Conservation (phyloP, 768 basidiomycete species). For the Rossbeevera mucosa region DNA sequence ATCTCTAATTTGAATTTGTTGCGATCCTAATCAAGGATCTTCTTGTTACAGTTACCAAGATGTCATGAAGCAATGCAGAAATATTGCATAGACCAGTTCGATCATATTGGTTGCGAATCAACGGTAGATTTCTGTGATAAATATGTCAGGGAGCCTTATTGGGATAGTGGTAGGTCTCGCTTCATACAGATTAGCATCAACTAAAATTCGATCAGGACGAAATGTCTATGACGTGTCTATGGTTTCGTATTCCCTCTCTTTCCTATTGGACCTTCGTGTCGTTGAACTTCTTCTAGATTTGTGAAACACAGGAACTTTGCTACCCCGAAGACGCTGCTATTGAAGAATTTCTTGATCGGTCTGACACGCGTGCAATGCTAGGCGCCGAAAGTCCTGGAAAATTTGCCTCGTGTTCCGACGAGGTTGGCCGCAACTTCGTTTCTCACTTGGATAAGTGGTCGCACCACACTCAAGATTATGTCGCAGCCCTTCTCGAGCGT, state of each 20-base stretch:
- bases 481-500: constrained; percentile 51
- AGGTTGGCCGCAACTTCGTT: constrained; percentile 49
- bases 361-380: constrained; percentile 39
- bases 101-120: constrained; percentile 62
- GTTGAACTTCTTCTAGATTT: constrained; percentile 18
- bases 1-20: not conserved
- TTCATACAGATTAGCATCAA: not conserved
- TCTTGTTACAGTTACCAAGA: constrained; percentile 51
- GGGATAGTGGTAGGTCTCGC: constrained; percentile 31
- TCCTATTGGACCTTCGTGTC: not conserved
- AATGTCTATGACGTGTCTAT: constrained; percentile 62
- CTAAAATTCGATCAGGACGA: constrained; percentile 27
- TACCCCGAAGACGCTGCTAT: constrained; percentile 39
- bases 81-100: constrained; percentile 60
- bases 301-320: constrained; percentile 31
- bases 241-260: constrained; percentile 19
- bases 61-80: constrained; percentile 57
- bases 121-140: constrained; percentile 62
- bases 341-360: constrained; percentile 42
- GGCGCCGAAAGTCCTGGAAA: constrained; percentile 45
- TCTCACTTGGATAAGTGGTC: constrained; percentile 58
- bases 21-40: not conserved
- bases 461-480: constrained; percentile 53
- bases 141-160: constrained; percentile 44
- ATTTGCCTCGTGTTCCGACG: constrained; percentile 53